Evolutionary conservation across 139 green algal species (phyloP), one percentile per base, ranked within the genome.

Genomic region (Chlorella ohadii): DNA sequence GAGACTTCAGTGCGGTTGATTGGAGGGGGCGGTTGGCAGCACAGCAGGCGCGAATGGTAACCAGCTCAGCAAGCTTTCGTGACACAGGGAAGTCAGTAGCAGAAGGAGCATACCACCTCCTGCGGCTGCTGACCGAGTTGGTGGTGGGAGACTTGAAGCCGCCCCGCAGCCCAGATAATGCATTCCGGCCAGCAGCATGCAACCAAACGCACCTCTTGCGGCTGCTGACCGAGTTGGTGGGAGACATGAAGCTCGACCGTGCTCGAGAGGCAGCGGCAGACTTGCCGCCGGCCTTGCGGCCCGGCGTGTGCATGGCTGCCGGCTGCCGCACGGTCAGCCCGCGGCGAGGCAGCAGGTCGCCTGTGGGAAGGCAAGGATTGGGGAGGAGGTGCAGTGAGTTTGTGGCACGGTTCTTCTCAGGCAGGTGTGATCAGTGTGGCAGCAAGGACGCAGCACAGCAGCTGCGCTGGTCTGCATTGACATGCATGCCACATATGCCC

Each of bases 111-210:
- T n/a, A n/a, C n/a, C 22, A 82, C 59, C 76, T 72, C 59, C 61
- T 82, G 27, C 56, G 34, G 76, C 76, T 82, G 76, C 33, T 71
- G 36, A 39, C 36, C 36, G 36, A 61, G 36, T 72, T n/a, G n/a
- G n/a, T 59, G 64, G 76, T 31, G 25, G 76, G 76, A 3, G 76
- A 82, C 76, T 72, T 82, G 57, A 82, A 72, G 23, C 55, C n/a
- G n/a, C n/a, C n/a, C n/a, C n/a, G n/a, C n/a, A n/a, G n/a, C 44
- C 44, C 44, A 51, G 44, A 51, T 51, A n/a, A n/a, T n/a, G n/a
- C n/a, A n/a, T n/a, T n/a, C n/a, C n/a, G n/a, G 44, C 44, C 44
- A 51, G 28, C n/a, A 33, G 11, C n/a, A 33, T 1, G 36, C 27
- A 27, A 5, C 16, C 27, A 68, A 13, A 12, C 51, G 22, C 22